Base-by-base conservation (phyloP, 768 basidiomycete species). In the Albatrellus ellisii region DNA sequence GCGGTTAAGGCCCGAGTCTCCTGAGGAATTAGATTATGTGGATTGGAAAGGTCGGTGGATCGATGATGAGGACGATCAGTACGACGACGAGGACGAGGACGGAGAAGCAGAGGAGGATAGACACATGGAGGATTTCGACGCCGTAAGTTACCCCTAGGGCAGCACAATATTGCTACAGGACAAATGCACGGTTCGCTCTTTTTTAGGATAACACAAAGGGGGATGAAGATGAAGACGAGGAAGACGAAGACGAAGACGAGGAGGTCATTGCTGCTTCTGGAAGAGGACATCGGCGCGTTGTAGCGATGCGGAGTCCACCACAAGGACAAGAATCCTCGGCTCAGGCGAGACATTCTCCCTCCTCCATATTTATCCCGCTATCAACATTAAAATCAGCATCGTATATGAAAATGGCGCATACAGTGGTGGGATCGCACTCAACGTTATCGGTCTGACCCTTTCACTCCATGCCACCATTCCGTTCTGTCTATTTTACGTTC, bases 31-130 rank as follows among this genome's bases (percentile, higher is more conserved):
- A 53, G 88, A 91, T 51, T 66, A 70, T 54, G 91, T 95, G 24
- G 92, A 95, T 58, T 89, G 80, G 77, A 72, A 84, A 44, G 92
- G 92, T 5, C 66, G 84, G 38, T 97, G 90, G 88, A 76, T 87
- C 47, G 78, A 79, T 15, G 79, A 79, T 24, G 77, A 78, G 26
- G 80, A 84, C 14, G 79, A 81, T 18, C 77, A 79, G 26, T 73
- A 81, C 26, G 75, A 65, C 1, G 70, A 69, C 6, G 69, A 65
- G 2, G 68, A n/a, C n/a, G n/a, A n/a, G n/a, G n/a, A n/a, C n/a
- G 66, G 63, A 2, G 68, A 65, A 2, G 65, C 42, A n/a, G 48
- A 62, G 29, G 66, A 69, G 46, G 84, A 84, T 56, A 70, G 79
- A 48, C 78, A 72, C 29, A 84, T 86, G 84, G 84, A 87, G 57